Evolutionary conservation across 805 yeast species (phyloP).

Genomic region (Sungouiella blattae): DNA sequence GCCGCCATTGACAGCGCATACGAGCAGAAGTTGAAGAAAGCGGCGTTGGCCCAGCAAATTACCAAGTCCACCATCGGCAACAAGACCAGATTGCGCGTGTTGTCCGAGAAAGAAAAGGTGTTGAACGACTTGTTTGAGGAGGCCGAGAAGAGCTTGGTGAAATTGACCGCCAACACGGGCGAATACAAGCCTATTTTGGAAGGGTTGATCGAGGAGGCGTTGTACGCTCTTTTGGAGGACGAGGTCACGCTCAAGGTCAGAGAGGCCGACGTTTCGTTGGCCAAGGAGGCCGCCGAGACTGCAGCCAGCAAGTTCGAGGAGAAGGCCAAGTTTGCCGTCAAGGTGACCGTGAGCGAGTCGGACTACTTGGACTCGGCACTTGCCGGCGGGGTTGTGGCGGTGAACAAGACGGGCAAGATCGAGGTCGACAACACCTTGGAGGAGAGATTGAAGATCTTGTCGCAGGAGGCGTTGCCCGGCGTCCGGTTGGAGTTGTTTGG

Average conservation of each 20-base stretch:
- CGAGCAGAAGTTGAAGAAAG: constrained; percentile 84
- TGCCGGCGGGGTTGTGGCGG: constrained; percentile 83
- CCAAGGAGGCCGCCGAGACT: constrained; percentile 56
- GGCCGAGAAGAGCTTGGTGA: constrained; percentile 61
- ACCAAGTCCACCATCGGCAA: constrained; percentile 92
- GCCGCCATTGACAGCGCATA: constrained; percentile 79
- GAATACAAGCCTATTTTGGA: constrained; percentile 67
- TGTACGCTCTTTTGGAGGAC: constrained; percentile 71
- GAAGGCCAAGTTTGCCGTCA: constrained; percentile 55
- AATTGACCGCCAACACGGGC: constrained; percentile 49
- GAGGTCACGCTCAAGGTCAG: constrained; percentile 62
- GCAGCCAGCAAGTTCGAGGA: constrained; percentile 64
- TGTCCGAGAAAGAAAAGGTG: constrained; percentile 76
- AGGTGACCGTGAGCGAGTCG: constrained; percentile 53
- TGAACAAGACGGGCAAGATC: constrained; percentile 73
- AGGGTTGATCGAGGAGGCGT: constrained; percentile 75
- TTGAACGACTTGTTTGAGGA: constrained; percentile 69
- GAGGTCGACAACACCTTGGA: constrained; percentile 91
- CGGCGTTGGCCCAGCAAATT: constrained; percentile 90
- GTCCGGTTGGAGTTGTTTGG: constrained; percentile 89
- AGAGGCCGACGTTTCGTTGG: constrained; percentile 58
- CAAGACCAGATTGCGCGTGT: constrained; percentile 88
- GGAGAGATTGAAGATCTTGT: constrained; percentile 82
- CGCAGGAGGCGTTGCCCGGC: constrained; percentile 86
- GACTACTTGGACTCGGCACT: constrained; percentile 56